Percentiles rank a stretch among this genome's conserved stretches.
Evolutionary conservation across 495 filamentous ascomycete genomes (phyloP).

Genomic region (Lasiosphaeris hirsuta): DNA sequence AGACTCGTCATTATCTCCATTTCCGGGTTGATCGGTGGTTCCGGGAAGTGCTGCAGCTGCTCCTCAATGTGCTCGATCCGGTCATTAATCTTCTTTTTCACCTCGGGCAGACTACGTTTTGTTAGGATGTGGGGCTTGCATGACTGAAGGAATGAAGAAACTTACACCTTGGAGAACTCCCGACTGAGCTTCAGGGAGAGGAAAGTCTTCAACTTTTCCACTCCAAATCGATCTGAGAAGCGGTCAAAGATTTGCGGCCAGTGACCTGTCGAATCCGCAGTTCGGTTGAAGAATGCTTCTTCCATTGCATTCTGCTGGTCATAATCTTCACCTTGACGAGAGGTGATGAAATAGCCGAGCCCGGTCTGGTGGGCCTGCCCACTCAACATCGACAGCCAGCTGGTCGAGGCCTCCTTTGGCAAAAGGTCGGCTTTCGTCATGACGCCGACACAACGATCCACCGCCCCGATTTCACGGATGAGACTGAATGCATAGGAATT

Average conservation of each 20-base stretch:
- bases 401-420: conserved; percentile 31
- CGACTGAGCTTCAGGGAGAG: conserved; percentile 53
- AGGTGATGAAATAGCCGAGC: conserved; percentile 63
- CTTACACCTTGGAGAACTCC: conserved; percentile 55
- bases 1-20: conserved; percentile 45
- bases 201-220: conserved; percentile 50
- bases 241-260: conserved; percentile 47
- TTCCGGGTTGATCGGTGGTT: conserved; percentile 52
- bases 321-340: conserved; percentile 45
- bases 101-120: conserved; percentile 50
- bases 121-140: not conserved
- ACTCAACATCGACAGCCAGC: conserved; percentile 58
- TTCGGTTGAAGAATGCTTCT: conserved; percentile 53
- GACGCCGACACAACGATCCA: conserved; percentile 65
- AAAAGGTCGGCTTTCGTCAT: conserved; percentile 78
- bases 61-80: conserved; percentile 45
- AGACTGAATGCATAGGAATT: conserved; percentile 67
- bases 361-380: conserved; percentile 55
- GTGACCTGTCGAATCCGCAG: conserved; percentile 20
- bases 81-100: conserved; percentile 54
- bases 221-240: conserved; percentile 56
- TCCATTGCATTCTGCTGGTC: conserved; percentile 55
- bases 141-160: not conserved
- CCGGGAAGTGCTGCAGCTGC: conserved; percentile 50
- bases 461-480: conserved; percentile 56